Conservation (phyloP, 306 rosid genomes). For the Rubus parviflorus region DNA sequence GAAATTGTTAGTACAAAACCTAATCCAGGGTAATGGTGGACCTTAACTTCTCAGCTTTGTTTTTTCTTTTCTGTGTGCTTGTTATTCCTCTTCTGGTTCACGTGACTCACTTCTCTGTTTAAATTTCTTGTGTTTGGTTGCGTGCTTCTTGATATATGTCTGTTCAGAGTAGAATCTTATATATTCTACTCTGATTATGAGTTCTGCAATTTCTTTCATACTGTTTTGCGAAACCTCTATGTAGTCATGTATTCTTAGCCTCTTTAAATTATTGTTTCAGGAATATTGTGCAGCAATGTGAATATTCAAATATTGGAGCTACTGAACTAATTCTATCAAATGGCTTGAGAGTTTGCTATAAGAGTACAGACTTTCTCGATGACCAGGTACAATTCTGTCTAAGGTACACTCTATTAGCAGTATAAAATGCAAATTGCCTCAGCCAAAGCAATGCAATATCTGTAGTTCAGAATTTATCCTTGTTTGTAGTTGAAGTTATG, state of each 20-base stretch:
- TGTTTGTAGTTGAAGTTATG: not conserved
- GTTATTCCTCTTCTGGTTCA: not conserved
- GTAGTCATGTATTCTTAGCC: conserved; percentile 1
- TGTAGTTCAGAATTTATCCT: conserved; percentile 11
- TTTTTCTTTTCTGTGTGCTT: conserved; percentile 2
- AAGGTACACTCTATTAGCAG: too few relatives aligned
- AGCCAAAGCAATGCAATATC: conserved; percentile 22
- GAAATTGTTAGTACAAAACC: conserved; percentile 82
- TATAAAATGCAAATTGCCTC: too few relatives aligned
- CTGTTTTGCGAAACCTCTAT: not conserved
- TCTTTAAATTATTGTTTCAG: conserved; percentile 39
- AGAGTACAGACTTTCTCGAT: conserved; percentile 85
- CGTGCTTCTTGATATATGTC: not conserved
- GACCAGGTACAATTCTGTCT: conserved; percentile 66
- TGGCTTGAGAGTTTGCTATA: conserved; percentile 91
- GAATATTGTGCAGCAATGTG: conserved; percentile 64
- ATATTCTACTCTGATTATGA: not conserved
- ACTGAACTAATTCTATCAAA: conserved; percentile 82
- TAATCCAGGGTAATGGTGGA: conserved; percentile 67
- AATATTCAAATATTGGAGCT: conserved; percentile 79
- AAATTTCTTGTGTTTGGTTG: not conserved
- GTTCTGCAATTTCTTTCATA: not conserved
- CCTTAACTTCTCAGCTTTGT: not conserved
- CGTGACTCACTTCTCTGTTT: not conserved
- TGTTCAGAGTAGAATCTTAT: not conserved